Conservation (phyloP, 805 yeast species). For the Candida pseudofarinosa region DNA sequence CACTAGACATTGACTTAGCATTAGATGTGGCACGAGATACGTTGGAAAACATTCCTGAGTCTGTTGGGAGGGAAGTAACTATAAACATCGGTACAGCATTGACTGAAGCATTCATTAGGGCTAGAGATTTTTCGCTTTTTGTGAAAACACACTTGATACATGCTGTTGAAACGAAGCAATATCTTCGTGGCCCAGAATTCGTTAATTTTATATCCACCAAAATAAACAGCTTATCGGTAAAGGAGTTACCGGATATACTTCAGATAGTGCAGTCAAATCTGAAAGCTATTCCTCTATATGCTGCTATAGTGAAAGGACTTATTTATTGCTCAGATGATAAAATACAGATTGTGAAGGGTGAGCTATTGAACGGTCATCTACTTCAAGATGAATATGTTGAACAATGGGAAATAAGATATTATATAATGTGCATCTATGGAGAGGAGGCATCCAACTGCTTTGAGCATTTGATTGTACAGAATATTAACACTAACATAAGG, state of each 20-base stretch:
- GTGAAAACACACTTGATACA: constrained; percentile 41
- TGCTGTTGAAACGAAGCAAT: constrained; percentile 13
- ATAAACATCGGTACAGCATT: constrained; percentile 24
- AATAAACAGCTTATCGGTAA: constrained; percentile 43
- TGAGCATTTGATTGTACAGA: neutral
- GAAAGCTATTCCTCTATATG: constrained; percentile 5
- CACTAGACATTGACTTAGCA: constrained; percentile 59
- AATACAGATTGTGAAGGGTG: constrained; percentile 10
- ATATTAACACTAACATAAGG: constrained; percentile 1
- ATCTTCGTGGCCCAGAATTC: constrained; percentile 15
- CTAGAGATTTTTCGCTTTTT: constrained; percentile 55
- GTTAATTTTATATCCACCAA: constrained; percentile 34
- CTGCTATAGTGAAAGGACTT: constrained; percentile 38
- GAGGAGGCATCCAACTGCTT: constrained; percentile 10
- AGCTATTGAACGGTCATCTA: constrained; percentile 12
- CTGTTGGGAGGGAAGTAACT: constrained; percentile 3
- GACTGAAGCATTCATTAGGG: constrained; percentile 47
- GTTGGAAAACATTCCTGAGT: constrained; percentile 11
- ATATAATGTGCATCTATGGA: constrained; percentile 46
- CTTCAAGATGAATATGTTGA: neutral
- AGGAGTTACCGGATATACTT: constrained; percentile 28
- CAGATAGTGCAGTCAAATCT: constrained; percentile 1
- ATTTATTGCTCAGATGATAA: constrained; percentile 22
- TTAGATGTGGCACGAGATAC: constrained; percentile 36
- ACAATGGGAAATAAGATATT: constrained; percentile 45